Evolutionary conservation across 495 filamentous ascomycete genomes (phyloP).

Genomic region (Lophiostoma macrostomum): DNA sequence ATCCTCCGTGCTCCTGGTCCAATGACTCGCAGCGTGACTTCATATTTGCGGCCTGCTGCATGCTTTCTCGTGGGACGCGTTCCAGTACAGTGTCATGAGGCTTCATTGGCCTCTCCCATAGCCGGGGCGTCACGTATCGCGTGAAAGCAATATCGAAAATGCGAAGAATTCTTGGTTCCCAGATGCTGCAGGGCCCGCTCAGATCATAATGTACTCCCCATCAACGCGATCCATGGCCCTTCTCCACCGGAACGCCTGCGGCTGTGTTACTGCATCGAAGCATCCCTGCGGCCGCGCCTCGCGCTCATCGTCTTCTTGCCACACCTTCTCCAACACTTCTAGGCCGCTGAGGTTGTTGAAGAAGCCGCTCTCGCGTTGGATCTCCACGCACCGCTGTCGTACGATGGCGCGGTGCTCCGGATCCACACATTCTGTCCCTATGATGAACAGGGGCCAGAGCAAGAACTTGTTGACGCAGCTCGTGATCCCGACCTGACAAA

Average conservation of each 20-base stretch:
- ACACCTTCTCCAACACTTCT: slow-evolving; percentile 80
- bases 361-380: slow-evolving; percentile 83
- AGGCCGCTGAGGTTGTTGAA: slow-evolving; percentile 87
- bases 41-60: too few relatives aligned
- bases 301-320: slow-evolving; percentile 55
- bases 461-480: slow-evolving; percentile 76
- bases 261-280: slow-evolving; percentile 21
- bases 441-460: slow-evolving; percentile 91
- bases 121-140: neutral
- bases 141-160: slow-evolving; percentile 2
- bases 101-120: too few relatives aligned
- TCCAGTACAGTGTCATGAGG: too few relatives aligned
- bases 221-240: slow-evolving; percentile 71
- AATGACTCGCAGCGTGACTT: too few relatives aligned
- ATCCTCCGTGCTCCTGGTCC: neutral
- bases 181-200: slow-evolving; percentile 18
- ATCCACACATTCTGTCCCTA: slow-evolving; percentile 84
- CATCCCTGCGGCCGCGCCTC: slow-evolving; percentile 30
- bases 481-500: slow-evolving; percentile 67
- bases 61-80: too few relatives aligned
- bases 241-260: slow-evolving; percentile 70
- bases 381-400: slow-evolving; percentile 74
- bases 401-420: slow-evolving; percentile 75
- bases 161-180: neutral
- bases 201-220: slow-evolving; percentile 88